phyloP scores from a whole-genome alignment of 179 eudicot species.

The Beta lomatogona region DNA sequence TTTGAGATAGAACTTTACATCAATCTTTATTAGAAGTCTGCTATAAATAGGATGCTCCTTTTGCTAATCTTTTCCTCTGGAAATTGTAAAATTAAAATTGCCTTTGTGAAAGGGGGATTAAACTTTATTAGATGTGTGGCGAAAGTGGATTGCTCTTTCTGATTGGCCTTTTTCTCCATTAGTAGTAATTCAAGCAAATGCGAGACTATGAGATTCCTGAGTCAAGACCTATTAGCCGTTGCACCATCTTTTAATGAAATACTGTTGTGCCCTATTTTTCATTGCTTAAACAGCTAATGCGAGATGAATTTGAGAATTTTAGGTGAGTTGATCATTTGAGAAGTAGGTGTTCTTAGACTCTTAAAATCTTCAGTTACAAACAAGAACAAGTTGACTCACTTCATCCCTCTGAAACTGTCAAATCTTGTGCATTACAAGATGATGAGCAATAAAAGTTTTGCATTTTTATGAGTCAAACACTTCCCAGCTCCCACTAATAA shows the following conservation, averaged over 20 bases:
- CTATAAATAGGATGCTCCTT: neutral
- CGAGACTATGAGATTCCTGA: neutral
- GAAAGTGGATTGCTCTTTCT: too few species aligned
- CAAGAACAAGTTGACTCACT: neutral
- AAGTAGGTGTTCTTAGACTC: too few species aligned
- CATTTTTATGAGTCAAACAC: neutral
- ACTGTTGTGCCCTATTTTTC: too few species aligned
- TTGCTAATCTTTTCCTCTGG: neutral
- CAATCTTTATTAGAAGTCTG: too few species aligned
- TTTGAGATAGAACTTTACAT: neutral
- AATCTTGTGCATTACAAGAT: neutral
- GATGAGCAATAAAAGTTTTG: neutral
- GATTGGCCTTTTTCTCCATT: neutral
- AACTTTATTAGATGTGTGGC: too few species aligned
- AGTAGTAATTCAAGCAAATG: neutral
- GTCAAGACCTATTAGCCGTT: neutral
- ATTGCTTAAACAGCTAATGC: too few species aligned
- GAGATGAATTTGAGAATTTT: too few species aligned
- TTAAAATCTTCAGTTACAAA: too few species aligned
- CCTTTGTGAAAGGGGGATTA: neutral
- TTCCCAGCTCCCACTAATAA: too few species aligned
- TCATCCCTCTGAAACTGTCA: neutral
- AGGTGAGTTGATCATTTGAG: too few species aligned
- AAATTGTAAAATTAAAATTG: neutral
- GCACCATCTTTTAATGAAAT: too few species aligned